Percentiles rank a stretch among this genome's conserved stretches.
phyloP scores from a whole-genome alignment of 768 basidiomycete species.

The Dacryopinax spathularia region DNA sequence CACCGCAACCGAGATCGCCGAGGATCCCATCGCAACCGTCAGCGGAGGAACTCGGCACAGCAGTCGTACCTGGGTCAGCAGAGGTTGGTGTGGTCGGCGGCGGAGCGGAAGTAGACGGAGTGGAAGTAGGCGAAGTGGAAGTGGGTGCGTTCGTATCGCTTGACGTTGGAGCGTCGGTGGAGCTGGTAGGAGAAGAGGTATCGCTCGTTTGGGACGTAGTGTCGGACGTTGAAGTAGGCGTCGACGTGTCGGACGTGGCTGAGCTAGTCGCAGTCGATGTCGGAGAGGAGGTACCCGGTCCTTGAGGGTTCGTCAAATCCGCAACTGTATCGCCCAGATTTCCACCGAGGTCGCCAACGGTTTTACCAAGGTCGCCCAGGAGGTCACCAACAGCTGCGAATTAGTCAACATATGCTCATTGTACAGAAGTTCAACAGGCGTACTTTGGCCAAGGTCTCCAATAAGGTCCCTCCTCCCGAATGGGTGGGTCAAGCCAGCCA shows the following conservation, averaged over 20 bases:
- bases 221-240: constrained; percentile 6
- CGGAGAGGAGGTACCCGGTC: not conserved
- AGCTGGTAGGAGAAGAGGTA: not conserved
- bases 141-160: not conserved
- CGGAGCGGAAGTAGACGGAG: not conserved
- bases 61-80: not conserved
- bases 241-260: constrained; percentile 5
- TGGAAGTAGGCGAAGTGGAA: not conserved
- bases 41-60: not conserved
- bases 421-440: no score
- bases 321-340: not conserved
- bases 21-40: not conserved
- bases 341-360: not conserved
- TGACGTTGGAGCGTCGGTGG: not conserved
- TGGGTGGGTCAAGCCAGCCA: no score
- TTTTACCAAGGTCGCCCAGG: not conserved
- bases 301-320: not conserved
- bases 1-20: not conserved
- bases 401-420: no score
- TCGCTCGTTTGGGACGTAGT: constrained; percentile 1
- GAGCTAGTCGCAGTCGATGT: constrained; percentile 1
- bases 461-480: no score
- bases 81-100: not conserved
- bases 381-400: not conserved
- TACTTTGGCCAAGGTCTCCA: no score